Evolutionary conservation across 495 filamentous ascomycete species (phyloP).

Genomic region (Neurospora sp.): DNA sequence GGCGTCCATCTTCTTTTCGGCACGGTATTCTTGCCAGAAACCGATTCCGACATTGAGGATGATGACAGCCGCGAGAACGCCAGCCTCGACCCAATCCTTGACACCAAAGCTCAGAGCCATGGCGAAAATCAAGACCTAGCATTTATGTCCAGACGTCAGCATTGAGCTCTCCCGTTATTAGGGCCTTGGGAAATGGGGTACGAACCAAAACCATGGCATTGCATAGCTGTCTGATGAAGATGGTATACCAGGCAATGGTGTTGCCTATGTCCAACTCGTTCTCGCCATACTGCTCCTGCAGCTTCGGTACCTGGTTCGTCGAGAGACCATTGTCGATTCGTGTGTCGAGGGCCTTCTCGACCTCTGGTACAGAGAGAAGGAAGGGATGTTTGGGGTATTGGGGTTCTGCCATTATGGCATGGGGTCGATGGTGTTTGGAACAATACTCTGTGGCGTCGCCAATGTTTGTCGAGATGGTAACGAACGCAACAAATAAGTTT

Average conservation of each 20-base stretch:
- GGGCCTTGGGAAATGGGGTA: neutral
- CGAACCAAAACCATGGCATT: conserved; percentile 61
- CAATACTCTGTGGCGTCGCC: neutral
- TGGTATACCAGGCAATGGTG: conserved; percentile 51
- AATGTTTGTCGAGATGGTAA: neutral
- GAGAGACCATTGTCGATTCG: conserved; percentile 51
- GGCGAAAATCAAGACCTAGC: conserved; percentile 67
- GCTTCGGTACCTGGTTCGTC: conserved; percentile 35
- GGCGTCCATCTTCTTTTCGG: conserved; percentile 80
- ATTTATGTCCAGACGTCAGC: neutral
- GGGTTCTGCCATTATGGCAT: conserved; percentile 26
- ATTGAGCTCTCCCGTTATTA: neutral
- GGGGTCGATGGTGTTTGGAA: neutral
- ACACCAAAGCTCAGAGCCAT: conserved; percentile 79
- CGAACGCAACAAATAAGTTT: neutral
- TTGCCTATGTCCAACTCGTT: conserved; percentile 56
- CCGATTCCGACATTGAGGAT: conserved; percentile 68
- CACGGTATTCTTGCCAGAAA: conserved; percentile 75
- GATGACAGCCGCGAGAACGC: conserved; percentile 73
- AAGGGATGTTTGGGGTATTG: conserved; percentile 42
- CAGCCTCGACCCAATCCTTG: conserved; percentile 71
- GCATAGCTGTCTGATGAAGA: conserved; percentile 53
- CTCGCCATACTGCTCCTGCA: conserved; percentile 42
- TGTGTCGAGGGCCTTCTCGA: conserved; percentile 40
- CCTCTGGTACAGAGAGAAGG: conserved; percentile 40